Evolutionary conservation across 2,329 filamentous ascomycete genomes (phyloP).

Genomic region (Helotiales sp.): DNA sequence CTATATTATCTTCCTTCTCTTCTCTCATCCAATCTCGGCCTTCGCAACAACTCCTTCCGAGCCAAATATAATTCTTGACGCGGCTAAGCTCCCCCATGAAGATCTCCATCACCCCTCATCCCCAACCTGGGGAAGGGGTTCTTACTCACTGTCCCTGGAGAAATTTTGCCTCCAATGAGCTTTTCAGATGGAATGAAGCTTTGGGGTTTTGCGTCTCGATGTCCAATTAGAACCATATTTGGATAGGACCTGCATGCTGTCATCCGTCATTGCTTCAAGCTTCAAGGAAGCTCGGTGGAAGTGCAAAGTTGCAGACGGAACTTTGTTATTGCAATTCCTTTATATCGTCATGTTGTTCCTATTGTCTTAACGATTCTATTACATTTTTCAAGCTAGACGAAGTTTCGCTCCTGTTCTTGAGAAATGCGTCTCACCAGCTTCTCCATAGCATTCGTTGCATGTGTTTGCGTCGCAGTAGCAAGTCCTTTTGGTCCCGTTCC

Average conservation of each 20-base stretch:
- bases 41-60: neutral
- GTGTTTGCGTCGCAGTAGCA: neutral
- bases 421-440: neutral
- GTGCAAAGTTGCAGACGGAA: neutral
- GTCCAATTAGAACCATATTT: neutral
- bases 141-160: conserved; percentile 3
- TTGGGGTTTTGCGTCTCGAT: neutral
- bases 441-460: neutral
- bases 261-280: neutral
- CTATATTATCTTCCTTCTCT: neutral
- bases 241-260: neutral
- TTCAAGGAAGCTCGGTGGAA: conserved; percentile 2
- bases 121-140: conserved; percentile 2
- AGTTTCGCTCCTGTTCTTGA: neutral
- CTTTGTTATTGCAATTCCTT: neutral
- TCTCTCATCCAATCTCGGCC: neutral
- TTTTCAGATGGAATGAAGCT: neutral
- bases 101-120: conserved; percentile 12
- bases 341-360: neutral
- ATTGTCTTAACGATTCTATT: neutral
- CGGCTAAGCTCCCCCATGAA: conserved; percentile 7
- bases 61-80: neutral
- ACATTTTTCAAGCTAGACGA: no score
- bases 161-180: conserved; percentile 25
- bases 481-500: neutral